phyloP scores from a whole-genome alignment of 257 asterid species.

The Petunia axillaris region DNA sequence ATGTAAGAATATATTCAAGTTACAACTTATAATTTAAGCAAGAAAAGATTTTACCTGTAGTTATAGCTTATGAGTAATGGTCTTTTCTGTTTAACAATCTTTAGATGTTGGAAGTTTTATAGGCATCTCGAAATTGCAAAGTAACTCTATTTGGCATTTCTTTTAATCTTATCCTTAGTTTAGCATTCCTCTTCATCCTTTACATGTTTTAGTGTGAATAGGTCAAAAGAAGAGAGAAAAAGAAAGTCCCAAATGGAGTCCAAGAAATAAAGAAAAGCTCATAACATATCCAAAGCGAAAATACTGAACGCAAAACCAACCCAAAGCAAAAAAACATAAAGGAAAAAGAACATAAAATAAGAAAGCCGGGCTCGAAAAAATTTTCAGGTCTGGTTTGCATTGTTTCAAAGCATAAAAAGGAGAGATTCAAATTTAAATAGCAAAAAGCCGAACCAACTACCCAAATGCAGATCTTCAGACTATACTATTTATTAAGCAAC shows the following conservation, averaged over 20 bases:
- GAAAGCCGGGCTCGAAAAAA: too few relatives aligned
- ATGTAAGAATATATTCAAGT: not conserved
- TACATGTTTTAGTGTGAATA: not conserved
- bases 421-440: not conserved
- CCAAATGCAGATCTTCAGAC: not conserved
- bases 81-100: not conserved
- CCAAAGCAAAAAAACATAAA: not conserved
- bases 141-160: not conserved
- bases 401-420: not conserved
- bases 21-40: not conserved
- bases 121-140: not conserved
- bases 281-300: not conserved
- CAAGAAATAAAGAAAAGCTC: not conserved
- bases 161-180: not conserved
- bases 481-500: not conserved
- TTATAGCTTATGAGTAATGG: not conserved
- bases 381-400: not conserved
- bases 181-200: not conserved
- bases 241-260: slow-evolving; percentile 14
- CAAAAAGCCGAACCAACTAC: not conserved
- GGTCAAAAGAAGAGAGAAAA: not conserved
- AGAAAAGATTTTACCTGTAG: not conserved
- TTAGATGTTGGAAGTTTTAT: not conserved
- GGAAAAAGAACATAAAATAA: too few relatives aligned
- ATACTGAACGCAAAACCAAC: not conserved